These are phyloP conservation scores for Lachnellula arida DNA, from an alignment of 2,329 filamentous ascomycete genomes.

Conservation along the genomic window DNA sequence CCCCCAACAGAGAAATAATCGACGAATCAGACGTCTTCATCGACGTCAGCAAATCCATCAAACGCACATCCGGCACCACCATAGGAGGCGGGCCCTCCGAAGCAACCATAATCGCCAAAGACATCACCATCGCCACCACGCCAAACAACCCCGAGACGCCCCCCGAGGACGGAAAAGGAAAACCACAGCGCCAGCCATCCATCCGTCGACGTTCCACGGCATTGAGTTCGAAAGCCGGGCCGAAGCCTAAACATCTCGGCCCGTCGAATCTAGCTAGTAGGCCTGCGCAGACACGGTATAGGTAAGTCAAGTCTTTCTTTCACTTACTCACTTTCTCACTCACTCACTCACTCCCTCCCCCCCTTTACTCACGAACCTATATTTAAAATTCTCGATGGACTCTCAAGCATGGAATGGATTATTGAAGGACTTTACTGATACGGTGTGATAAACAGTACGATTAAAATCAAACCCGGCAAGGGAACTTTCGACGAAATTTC, in stretches of 20 bases:
- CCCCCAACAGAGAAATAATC: conserved; percentile 72
- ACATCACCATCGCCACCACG: not conserved
- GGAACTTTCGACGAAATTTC: not conserved
- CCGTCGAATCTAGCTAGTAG: conserved; percentile 60
- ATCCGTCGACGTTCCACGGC: not conserved
- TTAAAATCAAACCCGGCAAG: not conserved
- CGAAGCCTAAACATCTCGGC: conserved; percentile 56
- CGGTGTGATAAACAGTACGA: not conserved
- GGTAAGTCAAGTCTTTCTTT: conserved; percentile 36
- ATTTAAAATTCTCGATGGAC: too few species aligned
- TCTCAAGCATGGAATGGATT: too few species aligned
- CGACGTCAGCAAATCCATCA: conserved; percentile 92
- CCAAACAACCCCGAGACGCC: not conserved
- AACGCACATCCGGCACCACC: conserved; percentile 43
- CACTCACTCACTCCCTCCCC: too few species aligned
- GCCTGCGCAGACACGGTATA: conserved; percentile 53
- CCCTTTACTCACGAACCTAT: too few species aligned
- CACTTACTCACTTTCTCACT: not conserved
- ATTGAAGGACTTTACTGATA: too few species aligned
- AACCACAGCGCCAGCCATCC: too few species aligned
- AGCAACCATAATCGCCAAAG: not conserved
- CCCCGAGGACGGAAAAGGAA: not conserved
- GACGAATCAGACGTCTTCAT: conserved; percentile 96
- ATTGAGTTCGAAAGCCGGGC: not conserved
- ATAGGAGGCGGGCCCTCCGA: not conserved